These are phyloP conservation scores for Penicillium chermesinum DNA, from an alignment of 495 filamentous ascomycete genomes.

Conservation along the genomic window DNA sequence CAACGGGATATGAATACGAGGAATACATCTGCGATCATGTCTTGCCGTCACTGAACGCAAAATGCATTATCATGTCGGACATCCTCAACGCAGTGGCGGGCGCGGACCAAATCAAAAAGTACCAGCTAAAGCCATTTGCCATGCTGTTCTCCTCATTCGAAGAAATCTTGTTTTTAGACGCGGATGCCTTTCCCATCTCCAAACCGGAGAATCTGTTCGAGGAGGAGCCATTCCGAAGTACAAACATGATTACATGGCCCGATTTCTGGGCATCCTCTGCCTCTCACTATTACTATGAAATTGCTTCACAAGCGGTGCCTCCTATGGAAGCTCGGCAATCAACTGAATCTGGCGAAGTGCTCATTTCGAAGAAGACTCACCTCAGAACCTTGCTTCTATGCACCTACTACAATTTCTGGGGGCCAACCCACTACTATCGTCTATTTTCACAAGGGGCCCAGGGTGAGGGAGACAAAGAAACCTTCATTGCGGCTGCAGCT, in stretches of 20 bases:
- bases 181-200: conserved; percentile 44
- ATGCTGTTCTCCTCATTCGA: conserved; percentile 53
- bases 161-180: conserved; percentile 52
- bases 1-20: conserved; percentile 40
- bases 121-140: conserved; percentile 51
- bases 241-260: conserved; percentile 48
- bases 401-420: conserved; percentile 57
- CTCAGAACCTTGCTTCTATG: conserved; percentile 45
- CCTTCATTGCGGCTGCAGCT: conserved; percentile 46
- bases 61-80: conserved; percentile 40
- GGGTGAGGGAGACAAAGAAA: conserved; percentile 58
- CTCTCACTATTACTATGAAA: conserved; percentile 45
- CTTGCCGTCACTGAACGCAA: conserved; percentile 43
- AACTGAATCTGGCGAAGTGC: conserved; percentile 50
- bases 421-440: conserved; percentile 47
- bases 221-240: conserved; percentile 39
- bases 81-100: conserved; percentile 20
- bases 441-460: conserved; percentile 48
- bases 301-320: conserved; percentile 35
- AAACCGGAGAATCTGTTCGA: conserved; percentile 44
- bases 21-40: conserved; percentile 42
- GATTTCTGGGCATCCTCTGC: conserved; percentile 50
- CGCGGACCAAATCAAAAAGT: conserved; percentile 30
- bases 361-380: conserved; percentile 47
- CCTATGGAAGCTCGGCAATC: conserved; percentile 26